Conservation (phyloP, 2,329 filamentous ascomycete species). For the Pyrenochaeta sp. region DNA sequence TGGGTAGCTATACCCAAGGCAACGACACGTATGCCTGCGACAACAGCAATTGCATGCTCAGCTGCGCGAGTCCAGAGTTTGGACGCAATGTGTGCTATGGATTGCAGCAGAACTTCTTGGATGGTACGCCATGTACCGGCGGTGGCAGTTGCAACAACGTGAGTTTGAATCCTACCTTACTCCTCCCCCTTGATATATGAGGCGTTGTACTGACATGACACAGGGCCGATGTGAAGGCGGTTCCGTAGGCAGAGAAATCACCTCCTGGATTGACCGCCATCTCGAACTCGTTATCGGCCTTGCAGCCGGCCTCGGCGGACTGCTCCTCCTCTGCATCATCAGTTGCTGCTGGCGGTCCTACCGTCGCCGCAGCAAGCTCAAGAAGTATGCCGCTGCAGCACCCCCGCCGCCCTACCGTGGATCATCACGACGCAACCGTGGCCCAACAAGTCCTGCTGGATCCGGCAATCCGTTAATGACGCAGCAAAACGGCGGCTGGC, state of each 20-base stretch:
- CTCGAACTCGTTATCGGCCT: conserved; percentile 85
- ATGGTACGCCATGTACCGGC: conserved; percentile 84
- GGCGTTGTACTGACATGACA: conserved; percentile 7
- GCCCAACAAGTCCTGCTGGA: not conserved
- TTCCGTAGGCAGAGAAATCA: conserved; percentile 74
- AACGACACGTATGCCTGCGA: conserved; percentile 86
- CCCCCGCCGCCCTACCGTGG: conserved; percentile 15
- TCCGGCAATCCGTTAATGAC: conserved; percentile 3
- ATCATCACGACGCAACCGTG: not conserved
- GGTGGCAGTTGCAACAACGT: conserved; percentile 80
- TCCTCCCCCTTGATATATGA: not conserved
- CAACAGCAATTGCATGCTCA: conserved; percentile 74
- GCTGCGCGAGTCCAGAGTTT: conserved; percentile 77
- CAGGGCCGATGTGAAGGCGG: conserved; percentile 78
- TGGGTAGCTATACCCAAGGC: conserved; percentile 75
- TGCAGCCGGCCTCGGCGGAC: conserved; percentile 72
- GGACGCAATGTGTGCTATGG: conserved; percentile 72
- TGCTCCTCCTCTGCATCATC: conserved; percentile 71
- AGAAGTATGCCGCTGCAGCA: conserved; percentile 23
- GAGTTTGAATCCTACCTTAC: conserved; percentile 37
- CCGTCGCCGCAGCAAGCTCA: conserved; percentile 35
- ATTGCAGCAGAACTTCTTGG: conserved; percentile 90
- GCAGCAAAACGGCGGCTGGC: not conserved
- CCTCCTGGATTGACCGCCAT: conserved; percentile 78
- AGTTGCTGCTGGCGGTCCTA: conserved; percentile 71